Evolutionary conservation across 768 basidiomycete species (phyloP).

Genomic region (Agrocybe chaxingu): DNA sequence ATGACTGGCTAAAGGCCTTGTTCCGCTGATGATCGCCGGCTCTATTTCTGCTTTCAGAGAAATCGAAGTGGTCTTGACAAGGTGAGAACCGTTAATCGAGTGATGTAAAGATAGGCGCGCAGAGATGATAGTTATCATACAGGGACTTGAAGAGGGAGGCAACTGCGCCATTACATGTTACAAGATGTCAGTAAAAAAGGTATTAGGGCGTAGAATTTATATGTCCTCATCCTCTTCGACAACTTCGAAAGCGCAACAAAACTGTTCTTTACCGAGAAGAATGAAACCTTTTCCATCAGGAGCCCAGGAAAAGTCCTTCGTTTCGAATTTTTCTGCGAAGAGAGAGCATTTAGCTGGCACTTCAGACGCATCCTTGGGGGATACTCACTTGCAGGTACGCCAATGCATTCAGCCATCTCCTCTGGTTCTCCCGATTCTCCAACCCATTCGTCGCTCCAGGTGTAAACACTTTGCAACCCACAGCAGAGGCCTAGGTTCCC

Average conservation of each 20-base stretch:
- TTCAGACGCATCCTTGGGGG: not conserved
- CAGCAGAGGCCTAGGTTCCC: conserved; percentile 69
- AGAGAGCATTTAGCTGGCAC: not conserved
- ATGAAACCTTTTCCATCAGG: conserved; percentile 84
- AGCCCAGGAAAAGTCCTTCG: conserved; percentile 71
- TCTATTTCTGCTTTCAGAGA: no score
- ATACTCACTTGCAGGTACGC: conserved; percentile 79
- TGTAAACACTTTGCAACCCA: conserved; percentile 63
- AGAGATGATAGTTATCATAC: no score
- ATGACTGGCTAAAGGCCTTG: no score
- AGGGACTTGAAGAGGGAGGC: no score
- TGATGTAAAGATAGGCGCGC: no score
- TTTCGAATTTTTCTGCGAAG: conserved; percentile 62
- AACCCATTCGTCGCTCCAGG: conserved; percentile 84
- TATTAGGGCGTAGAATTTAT: not conserved
- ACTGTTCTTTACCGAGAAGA: conserved; percentile 71
- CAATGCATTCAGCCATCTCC: conserved; percentile 89
- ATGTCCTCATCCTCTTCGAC: conserved; percentile 34
- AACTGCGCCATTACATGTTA: no score
- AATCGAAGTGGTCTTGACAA: no score
- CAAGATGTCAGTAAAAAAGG: not conserved
- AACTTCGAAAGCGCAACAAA: conserved; percentile 86
- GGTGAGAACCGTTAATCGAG: not conserved
- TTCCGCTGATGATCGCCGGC: no score
- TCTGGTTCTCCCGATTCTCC: conserved; percentile 52